phyloP scores from a whole-genome alignment of 371 early-diverging fungal species.

The Apophysomyces trapeziformis region DNA sequence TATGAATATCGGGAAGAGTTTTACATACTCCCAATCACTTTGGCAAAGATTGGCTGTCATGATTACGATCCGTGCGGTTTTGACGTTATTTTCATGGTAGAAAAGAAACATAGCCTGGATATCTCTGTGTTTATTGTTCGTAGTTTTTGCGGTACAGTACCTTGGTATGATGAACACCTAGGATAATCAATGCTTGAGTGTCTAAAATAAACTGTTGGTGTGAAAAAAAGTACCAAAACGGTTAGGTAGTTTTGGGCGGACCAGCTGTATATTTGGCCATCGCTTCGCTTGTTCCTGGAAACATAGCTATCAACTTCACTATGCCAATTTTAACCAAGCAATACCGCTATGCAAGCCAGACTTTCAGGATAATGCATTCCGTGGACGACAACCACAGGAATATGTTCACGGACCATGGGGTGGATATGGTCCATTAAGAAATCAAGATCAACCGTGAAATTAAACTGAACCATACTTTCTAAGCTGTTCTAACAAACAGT shows the following conservation, averaged over 20 bases:
- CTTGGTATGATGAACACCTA: conserved; percentile 72
- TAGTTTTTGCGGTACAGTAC: conserved; percentile 16
- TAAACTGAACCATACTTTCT: conserved; percentile 30
- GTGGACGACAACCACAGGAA: conserved; percentile 24
- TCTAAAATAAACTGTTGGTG: too few relatives aligned
- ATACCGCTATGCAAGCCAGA: conserved; percentile 9
- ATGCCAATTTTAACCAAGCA: not conserved
- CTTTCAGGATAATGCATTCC: conserved; percentile 24
- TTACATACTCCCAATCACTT: conserved; percentile 64
- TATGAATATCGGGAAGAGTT: too few relatives aligned
- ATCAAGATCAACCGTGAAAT: conserved; percentile 32
- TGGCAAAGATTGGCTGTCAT: conserved; percentile 68
- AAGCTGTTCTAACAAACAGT: conserved; percentile 19
- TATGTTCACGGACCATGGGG: conserved; percentile 13
- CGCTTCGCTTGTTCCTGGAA: conserved; percentile 17
- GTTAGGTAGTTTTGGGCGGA: conserved; percentile 17
- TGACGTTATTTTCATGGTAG: conserved; percentile 34
- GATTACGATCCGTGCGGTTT: conserved; percentile 52
- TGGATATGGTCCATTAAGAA: conserved; percentile 26
- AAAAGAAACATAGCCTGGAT: conserved; percentile 58
- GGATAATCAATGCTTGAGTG: too few relatives aligned
- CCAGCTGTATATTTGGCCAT: conserved; percentile 20
- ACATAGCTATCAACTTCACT: not conserved
- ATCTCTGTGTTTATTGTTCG: not conserved
- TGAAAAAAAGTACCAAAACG: conserved; percentile 11